Percentiles rank a stretch among this genome's conserved stretches.
Conservation (phyloP, 2,329 filamentous ascomycete genomes). For the Apiospora sp. region DNA sequence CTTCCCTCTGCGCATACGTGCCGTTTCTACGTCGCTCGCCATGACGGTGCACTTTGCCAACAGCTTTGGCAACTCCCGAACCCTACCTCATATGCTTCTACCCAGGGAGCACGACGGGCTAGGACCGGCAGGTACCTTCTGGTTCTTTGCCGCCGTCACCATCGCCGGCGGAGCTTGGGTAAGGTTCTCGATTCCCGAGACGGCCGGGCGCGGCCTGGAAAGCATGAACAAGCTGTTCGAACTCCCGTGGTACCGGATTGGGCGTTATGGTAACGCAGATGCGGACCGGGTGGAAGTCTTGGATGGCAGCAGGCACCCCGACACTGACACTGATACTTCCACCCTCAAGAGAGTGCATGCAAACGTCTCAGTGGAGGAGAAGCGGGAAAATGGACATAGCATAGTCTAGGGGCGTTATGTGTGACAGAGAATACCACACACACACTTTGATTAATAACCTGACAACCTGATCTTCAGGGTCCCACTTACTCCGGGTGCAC, state of each 20-base stretch:
- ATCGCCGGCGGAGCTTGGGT: slow-evolving; percentile 72
- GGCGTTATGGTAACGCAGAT: slow-evolving; percentile 61
- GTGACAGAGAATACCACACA: background rate
- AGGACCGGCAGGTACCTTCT: slow-evolving; percentile 73
- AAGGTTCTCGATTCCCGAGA: slow-evolving; percentile 75
- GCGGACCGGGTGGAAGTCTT: slow-evolving; percentile 46
- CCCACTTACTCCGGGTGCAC: background rate
- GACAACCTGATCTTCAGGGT: background rate
- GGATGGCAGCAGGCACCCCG: background rate
- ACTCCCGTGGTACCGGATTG: slow-evolving; percentile 79
- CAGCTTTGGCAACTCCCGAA: slow-evolving; percentile 79
- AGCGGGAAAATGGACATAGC: background rate
- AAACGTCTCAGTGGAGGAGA: background rate
- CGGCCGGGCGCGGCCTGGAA: slow-evolving; percentile 67
- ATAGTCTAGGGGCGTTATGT: background rate
- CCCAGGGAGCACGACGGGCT: slow-evolving; percentile 54
- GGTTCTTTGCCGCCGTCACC: slow-evolving; percentile 74
- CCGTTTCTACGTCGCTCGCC: slow-evolving; percentile 72
- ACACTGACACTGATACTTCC: background rate
- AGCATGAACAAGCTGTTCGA: slow-evolving; percentile 75
- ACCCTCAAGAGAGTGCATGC: background rate
- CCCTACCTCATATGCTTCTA: slow-evolving; percentile 79
- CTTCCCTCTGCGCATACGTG: slow-evolving; percentile 77
- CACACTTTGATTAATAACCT: background rate
- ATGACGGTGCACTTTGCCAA: slow-evolving; percentile 84